A percentile compares a stretch with the other conserved stretches of the same genome.
Evolutionary conservation across 2,329 filamentous ascomycete species (phyloP).

Genomic region (Microsporum audouinii): DNA sequence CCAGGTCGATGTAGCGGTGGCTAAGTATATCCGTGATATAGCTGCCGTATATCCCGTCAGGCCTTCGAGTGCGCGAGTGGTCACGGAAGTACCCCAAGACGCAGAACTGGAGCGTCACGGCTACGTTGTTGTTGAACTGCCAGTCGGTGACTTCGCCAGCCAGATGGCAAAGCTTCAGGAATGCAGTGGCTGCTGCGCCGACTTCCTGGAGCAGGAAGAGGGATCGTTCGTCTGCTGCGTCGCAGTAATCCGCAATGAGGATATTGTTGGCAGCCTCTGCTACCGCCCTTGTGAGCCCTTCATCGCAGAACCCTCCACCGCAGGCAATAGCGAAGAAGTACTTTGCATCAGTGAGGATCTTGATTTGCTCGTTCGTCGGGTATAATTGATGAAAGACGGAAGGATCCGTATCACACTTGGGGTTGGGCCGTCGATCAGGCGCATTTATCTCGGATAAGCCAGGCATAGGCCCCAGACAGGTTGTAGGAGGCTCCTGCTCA

Average conservation of each 20-base stretch:
- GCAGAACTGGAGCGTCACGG: constrained; percentile 16
- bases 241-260: constrained; percentile 18
- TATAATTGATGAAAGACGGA: constrained; percentile 12
- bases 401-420: constrained; percentile 8
- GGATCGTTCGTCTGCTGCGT: constrained; percentile 13
- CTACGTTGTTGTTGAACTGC: constrained; percentile 15
- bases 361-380: constrained; percentile 16
- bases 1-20: constrained; percentile 17
- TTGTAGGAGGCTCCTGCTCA: constrained; percentile 7
- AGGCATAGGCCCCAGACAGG: constrained; percentile 1
- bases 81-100: constrained; percentile 17
- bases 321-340: constrained; percentile 65
- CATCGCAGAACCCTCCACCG: constrained; percentile 9
- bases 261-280: constrained; percentile 19
- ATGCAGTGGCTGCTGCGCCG: constrained; percentile 16
- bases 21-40: constrained; percentile 12
- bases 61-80: constrained; percentile 10
- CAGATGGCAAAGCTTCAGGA: constrained; percentile 16
- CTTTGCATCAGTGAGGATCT: constrained; percentile 30
- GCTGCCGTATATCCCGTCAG: constrained; percentile 15
- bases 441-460: constrained; percentile 11
- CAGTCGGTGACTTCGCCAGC: constrained; percentile 12
- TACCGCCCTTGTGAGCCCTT: constrained; percentile 15
- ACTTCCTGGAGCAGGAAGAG: constrained; percentile 13
- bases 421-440: constrained; percentile 15